A percentile compares a stretch with the other conserved stretches of the same genome.
phyloP scores from a whole-genome alignment of 768 basidiomycete species.

The Boletus rubropictus region DNA sequence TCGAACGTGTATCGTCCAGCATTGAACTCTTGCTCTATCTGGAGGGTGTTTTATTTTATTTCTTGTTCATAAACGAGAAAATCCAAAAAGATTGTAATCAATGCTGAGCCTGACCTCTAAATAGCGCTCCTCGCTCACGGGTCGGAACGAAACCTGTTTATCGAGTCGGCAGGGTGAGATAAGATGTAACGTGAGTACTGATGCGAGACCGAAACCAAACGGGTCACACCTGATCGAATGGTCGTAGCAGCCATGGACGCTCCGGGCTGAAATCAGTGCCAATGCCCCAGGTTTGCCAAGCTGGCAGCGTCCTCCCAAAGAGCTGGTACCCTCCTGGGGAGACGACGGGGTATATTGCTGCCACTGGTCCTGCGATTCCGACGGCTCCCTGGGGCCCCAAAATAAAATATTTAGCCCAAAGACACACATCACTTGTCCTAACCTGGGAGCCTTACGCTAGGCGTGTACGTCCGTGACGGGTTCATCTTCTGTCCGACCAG shows the following conservation, averaged over 20 bases:
- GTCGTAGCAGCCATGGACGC: constrained; percentile 53
- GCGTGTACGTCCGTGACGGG: constrained; percentile 61
- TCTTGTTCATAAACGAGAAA: not conserved
- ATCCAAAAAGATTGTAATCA: not conserved
- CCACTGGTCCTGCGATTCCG: constrained; percentile 62
- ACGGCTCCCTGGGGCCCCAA: constrained; percentile 47
- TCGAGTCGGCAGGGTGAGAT: not conserved
- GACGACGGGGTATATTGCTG: constrained; percentile 61
- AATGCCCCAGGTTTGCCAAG: constrained; percentile 60
- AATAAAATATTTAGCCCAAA: not conserved
- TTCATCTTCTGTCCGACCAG: constrained; percentile 72
- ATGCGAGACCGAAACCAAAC: no score
- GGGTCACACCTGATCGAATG: constrained; percentile 52
- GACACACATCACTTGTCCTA: no score
- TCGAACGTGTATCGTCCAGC: constrained; percentile 49
- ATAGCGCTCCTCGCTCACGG: constrained; percentile 45
- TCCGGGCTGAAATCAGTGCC: constrained; percentile 42
- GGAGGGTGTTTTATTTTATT: not conserved
- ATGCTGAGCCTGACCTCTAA: constrained; percentile 32
- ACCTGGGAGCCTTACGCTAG: constrained; percentile 36
- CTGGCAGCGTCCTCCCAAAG: constrained; percentile 56
- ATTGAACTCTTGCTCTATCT: constrained; percentile 50
- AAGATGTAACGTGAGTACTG: no score
- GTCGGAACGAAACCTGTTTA: constrained; percentile 46
- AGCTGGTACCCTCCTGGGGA: constrained; percentile 65